These are phyloP conservation scores for Rhizomucor pusillus DNA, from an alignment of 371 early-diverging fungal species.

Conservation along the genomic window DNA sequence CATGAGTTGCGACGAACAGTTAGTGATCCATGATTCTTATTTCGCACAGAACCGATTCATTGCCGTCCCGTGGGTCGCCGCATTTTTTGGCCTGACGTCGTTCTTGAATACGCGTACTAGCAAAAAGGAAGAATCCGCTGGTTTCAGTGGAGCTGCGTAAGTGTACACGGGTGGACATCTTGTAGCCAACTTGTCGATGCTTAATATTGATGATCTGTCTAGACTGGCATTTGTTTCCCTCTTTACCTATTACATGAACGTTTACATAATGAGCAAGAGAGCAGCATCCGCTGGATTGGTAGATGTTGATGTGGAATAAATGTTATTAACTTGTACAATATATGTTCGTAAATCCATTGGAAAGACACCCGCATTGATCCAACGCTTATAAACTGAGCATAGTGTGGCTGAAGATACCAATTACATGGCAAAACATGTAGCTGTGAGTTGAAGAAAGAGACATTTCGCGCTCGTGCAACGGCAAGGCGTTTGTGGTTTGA, in stretches of 20 bases:
- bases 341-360: background rate
- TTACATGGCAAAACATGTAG: too few relatives aligned
- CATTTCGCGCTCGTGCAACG: too few relatives aligned
- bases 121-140: slow-evolving; percentile 28
- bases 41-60: slow-evolving; percentile 30
- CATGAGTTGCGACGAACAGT: too few relatives aligned
- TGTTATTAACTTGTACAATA: background rate
- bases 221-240: slow-evolving; percentile 38
- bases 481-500: too few relatives aligned
- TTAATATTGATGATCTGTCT: background rate
- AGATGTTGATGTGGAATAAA: background rate
- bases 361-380: background rate
- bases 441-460: too few relatives aligned
- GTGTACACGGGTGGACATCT: slow-evolving; percentile 3
- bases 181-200: too few relatives aligned
- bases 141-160: slow-evolving; percentile 41
- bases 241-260: slow-evolving; percentile 40
- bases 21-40: background rate
- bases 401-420: too few relatives aligned
- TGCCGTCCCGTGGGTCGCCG: slow-evolving; percentile 42
- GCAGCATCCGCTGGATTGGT: background rate
- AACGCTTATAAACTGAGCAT: background rate
- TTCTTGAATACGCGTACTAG: slow-evolving; percentile 38
- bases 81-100: slow-evolving; percentile 39
- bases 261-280: slow-evolving; percentile 30